These are phyloP conservation scores for Apophysomyces sp. DNA, from an alignment of 371 early-diverging fungal species.

Conservation along the genomic window DNA sequence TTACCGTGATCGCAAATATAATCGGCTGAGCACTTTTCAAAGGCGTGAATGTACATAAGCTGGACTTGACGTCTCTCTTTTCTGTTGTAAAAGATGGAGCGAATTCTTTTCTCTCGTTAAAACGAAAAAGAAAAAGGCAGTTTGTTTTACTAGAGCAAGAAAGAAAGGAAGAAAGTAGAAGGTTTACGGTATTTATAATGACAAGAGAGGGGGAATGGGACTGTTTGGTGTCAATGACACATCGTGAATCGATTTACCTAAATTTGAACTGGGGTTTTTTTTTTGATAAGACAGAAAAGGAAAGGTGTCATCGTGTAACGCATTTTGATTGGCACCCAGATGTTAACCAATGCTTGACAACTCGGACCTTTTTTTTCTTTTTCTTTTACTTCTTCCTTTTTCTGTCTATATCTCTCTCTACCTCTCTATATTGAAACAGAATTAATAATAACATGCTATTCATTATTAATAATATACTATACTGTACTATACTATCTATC, in stretches of 20 bases:
- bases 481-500: neutral
- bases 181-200: neutral
- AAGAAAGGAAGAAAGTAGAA: too few relatives aligned
- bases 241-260: neutral
- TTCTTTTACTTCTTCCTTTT: neutral
- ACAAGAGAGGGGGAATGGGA: neutral
- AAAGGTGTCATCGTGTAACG: too few relatives aligned
- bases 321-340: too few relatives aligned
- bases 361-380: neutral
- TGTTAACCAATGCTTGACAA: neutral
- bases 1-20: constrained; percentile 82
- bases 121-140: neutral
- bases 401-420: neutral
- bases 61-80: constrained; percentile 8
- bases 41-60: constrained; percentile 81
- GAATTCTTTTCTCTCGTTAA: neutral
- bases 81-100: too few relatives aligned
- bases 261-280: too few relatives aligned
- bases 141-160: too few relatives aligned
- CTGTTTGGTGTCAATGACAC: neutral
- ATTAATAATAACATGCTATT: neutral
- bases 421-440: neutral
- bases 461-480: neutral
- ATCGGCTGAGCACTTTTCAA: constrained; percentile 81
- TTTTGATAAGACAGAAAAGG: too few relatives aligned